Base-by-base conservation (phyloP, 768 basidiomycete genomes). In the Calvatia gigantea region DNA sequence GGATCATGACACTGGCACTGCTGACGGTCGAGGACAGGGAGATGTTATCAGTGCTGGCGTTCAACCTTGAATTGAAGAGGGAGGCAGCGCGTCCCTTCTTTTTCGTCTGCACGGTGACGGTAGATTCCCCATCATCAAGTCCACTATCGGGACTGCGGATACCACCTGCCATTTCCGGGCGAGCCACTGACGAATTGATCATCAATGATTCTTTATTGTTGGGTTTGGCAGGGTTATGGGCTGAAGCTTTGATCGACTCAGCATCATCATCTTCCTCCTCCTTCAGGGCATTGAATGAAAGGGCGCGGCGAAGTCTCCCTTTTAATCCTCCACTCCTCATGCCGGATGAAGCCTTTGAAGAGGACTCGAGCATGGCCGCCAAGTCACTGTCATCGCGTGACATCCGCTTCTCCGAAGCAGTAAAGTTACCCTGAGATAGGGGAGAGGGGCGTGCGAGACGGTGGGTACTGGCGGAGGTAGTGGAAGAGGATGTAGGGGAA, bases 1-100 rank as follows among this genome's bases (percentile, higher is more conserved):
- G 83, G 64, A 97, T 95, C 83, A 98, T 96, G 68, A 98, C 89
- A 41, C 90, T 93, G 19, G 96, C 96, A 48, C 89, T 92, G 60
- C 89, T 91, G 62, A 97, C 95, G 42, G 96, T 97, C 6, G 91
- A 94, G 17, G 88, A 90, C 35, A 98, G 81, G 25, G 94, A 97
- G 61, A 98, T 96, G 70, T 96, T 96, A 69, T 96, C 94, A 33
- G 93, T 94, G 52, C 86, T 89, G 35, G 86, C 83, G 68, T 96
- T 95, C 64, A 90, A 72, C 59, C 88, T 85, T 60, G 89, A 83
- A 69, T 94, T 97, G 79, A 98, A 95, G 60, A 98, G 67, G 19
- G 84, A 79, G 39, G 86, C 83, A 0, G 84, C 85, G 15, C 86
- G 84, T 39, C 82, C 80, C 67, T 82, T 83, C 72, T 89, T 91